phyloP scores from a whole-genome alignment of 352 stramenopile genomes.

The Phytophthora citrophthora region DNA sequence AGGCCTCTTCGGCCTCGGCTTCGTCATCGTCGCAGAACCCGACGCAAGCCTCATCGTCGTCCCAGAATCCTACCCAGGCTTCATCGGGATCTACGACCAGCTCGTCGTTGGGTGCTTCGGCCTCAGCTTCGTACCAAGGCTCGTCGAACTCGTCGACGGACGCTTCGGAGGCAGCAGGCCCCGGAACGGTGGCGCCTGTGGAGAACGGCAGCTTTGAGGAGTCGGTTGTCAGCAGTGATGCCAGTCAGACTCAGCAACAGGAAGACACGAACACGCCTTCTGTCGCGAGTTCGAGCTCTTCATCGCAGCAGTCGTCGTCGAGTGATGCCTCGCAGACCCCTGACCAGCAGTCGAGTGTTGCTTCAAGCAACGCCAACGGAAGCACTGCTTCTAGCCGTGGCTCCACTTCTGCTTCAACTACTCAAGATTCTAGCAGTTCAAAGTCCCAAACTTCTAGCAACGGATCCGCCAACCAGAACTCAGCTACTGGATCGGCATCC shows the following conservation, averaged over 20 bases:
- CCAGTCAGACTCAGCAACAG: constrained; percentile 13
- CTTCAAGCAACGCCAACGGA: constrained; percentile 10
- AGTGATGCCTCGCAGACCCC: constrained; percentile 17
- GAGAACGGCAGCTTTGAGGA: constrained; percentile 22
- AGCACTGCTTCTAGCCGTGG: too few relatives aligned
- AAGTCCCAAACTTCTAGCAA: too few relatives aligned
- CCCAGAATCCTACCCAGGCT: constrained; percentile 8
- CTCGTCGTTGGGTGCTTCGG: constrained; percentile 1
- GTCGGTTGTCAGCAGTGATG: constrained; percentile 5
- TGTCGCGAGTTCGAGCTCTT: constrained; percentile 6
- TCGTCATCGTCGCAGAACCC: constrained; percentile 3
- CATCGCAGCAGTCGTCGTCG: constrained; percentile 2
- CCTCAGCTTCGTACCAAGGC: constrained; percentile 4
- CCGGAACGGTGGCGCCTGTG: constrained; percentile 18
- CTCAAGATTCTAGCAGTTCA: too few relatives aligned
- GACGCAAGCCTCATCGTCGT: constrained; percentile 1
- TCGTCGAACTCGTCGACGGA: constrained; percentile 17
- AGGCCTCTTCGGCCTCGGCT: constrained; percentile 6
- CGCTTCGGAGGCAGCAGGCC: not conserved
- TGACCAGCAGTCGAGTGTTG: constrained; percentile 23
- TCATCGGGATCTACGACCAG: constrained; percentile 6
- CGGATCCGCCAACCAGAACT: too few relatives aligned
- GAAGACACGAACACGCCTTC: too few relatives aligned
- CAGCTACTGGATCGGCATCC: too few relatives aligned
- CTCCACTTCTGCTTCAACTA: too few relatives aligned